Conservation (phyloP, 352 stramenopile genomes). For the Pythium pectinolyticum region DNA sequence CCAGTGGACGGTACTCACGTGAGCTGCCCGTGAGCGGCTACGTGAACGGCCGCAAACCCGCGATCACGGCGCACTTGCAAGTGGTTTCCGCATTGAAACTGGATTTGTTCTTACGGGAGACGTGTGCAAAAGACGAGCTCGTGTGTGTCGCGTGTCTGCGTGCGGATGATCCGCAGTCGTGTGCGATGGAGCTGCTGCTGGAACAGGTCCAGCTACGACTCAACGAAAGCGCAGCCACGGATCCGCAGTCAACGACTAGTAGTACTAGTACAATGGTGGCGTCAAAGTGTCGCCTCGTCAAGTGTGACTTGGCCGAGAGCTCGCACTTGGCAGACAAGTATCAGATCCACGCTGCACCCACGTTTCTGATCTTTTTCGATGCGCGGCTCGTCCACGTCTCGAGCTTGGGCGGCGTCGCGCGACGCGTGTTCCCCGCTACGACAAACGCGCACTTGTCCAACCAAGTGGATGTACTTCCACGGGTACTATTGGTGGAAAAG, state of each 20-base stretch:
- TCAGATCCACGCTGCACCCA: conserved; percentile 66
- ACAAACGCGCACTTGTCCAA: conserved; percentile 61
- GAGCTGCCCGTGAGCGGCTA: conserved; percentile 56
- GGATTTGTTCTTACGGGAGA: conserved; percentile 46
- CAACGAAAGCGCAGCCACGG: conserved; percentile 1
- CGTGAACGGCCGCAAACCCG: conserved; percentile 25
- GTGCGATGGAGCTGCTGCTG: conserved; percentile 48
- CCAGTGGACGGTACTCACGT: conserved; percentile 74
- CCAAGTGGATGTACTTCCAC: conserved; percentile 56
- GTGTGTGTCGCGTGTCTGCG: conserved; percentile 72
- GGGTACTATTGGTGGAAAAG: conserved; percentile 61
- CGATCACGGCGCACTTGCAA: conserved; percentile 37
- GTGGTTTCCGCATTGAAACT: conserved; percentile 47
- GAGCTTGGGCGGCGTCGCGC: conserved; percentile 51
- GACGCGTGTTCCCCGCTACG: conserved; percentile 55
- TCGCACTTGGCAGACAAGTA: conserved; percentile 56
- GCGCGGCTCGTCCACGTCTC: conserved; percentile 56
- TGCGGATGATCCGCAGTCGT: conserved; percentile 59
- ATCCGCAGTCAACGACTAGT: background rate
- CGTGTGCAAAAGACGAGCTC: conserved; percentile 41
- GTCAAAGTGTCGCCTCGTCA: conserved; percentile 56
- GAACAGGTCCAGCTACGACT: conserved; percentile 57
- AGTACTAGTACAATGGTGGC: background rate
- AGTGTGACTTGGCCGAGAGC: conserved; percentile 74
- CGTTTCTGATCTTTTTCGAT: conserved; percentile 79